Conservation (phyloP, 2,329 filamentous ascomycete species). For the Sclerotinia trifoliorum region DNA sequence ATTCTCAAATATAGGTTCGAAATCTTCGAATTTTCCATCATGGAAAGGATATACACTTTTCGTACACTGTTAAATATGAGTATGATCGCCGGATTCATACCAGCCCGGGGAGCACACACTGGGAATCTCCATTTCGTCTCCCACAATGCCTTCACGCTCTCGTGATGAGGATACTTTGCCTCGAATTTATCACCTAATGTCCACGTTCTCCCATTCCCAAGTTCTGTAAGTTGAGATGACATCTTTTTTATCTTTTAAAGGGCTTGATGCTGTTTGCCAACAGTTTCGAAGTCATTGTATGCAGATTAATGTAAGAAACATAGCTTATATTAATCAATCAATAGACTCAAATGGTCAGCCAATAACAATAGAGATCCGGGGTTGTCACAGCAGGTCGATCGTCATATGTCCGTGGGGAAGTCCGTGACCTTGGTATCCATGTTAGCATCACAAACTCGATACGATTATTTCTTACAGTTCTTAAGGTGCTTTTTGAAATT, state of each 20-base stretch:
- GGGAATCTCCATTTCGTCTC: constrained; percentile 74
- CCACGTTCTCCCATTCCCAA: constrained; percentile 18
- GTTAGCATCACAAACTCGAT: background rate
- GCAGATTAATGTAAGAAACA: background rate
- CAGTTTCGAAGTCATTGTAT: background rate
- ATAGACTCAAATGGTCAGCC: background rate
- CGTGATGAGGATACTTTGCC: constrained; percentile 30
- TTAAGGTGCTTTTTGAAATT: background rate
- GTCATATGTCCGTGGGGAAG: constrained; percentile 11
- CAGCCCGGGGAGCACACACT: constrained; percentile 43
- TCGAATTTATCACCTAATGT: constrained; percentile 22
- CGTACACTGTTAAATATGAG: constrained; percentile 44
- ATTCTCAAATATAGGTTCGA: constrained; percentile 65
- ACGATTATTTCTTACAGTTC: background rate
- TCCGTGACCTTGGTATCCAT: background rate
- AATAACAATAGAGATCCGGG: background rate
- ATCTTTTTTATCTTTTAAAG: background rate
- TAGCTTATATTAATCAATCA: background rate
- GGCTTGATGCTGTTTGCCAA: background rate
- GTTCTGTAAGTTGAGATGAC: constrained; percentile 10
- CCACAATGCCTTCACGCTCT: constrained; percentile 60
- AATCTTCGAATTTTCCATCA: constrained; percentile 66
- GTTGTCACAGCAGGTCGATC: background rate
- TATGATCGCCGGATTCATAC: background rate
- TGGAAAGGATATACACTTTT: constrained; percentile 73